phyloP scores from a whole-genome alignment of 148 eudicot genomes.

The Chenopodium suecicum region DNA sequence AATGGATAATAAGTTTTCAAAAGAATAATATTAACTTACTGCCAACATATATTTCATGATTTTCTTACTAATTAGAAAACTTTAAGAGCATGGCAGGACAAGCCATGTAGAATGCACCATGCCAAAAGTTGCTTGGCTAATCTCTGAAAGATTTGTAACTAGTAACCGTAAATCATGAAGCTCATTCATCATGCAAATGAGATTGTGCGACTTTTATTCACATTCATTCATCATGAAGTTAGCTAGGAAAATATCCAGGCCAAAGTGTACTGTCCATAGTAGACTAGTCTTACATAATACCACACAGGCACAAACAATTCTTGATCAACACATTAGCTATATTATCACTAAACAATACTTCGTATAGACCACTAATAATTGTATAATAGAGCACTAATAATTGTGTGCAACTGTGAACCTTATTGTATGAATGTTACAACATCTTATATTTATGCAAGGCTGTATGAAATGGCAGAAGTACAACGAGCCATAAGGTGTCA shows the following conservation, averaged over 20 bases:
- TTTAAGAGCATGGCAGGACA: neutral
- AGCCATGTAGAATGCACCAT: neutral
- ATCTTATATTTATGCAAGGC: neutral
- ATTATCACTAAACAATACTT: neutral
- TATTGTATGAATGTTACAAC: neutral
- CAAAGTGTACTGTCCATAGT: neutral
- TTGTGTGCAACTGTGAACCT: neutral
- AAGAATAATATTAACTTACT: neutral
- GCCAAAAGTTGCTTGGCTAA: neutral
- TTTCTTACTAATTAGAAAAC: neutral
- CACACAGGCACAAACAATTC: neutral
- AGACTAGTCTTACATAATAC: neutral
- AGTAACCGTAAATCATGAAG: neutral
- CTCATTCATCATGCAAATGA: neutral
- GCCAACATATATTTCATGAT: neutral
- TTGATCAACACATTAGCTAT: neutral
- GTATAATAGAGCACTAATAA: neutral
- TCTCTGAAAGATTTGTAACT: too few species aligned
- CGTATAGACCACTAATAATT: neutral
- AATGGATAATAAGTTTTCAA: neutral
- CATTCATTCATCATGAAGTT: too few species aligned
- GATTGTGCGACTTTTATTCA: neutral
- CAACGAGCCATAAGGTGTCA: neutral
- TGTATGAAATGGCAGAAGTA: too few species aligned
- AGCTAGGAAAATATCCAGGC: neutral